Evolutionary conservation across 331 rosid genomes (phyloP).

Genomic region (Telfairia occidentalis): DNA sequence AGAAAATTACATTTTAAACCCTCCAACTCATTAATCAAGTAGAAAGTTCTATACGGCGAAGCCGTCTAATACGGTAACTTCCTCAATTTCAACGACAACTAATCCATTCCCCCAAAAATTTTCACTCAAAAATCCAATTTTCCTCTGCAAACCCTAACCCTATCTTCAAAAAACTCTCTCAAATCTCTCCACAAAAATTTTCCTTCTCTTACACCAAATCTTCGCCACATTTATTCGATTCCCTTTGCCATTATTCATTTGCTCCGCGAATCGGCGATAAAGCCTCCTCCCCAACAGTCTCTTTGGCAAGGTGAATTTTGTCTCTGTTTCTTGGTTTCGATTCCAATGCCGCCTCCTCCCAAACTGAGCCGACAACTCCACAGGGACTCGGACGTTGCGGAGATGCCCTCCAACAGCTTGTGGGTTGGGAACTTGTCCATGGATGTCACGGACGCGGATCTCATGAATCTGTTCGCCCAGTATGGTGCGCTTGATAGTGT

Average conservation of each 20-base stretch:
- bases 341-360: conserved; percentile 51
- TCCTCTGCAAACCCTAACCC: conserved; percentile 2
- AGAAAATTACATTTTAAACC: neutral
- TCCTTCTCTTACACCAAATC: neutral
- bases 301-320: neutral
- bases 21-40: neutral
- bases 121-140: neutral
- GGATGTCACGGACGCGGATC: conserved; percentile 59
- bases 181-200: neutral
- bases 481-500: conserved; percentile 81
- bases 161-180: neutral
- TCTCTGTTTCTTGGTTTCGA: neutral
- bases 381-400: conserved; percentile 34
- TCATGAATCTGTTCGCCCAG: conserved; percentile 52
- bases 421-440: conserved; percentile 71
- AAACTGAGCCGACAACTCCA: conserved; percentile 24
- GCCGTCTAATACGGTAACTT: neutral
- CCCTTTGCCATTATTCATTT: neutral
- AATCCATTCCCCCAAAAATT: neutral
- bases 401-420: conserved; percentile 53
- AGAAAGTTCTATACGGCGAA: neutral
- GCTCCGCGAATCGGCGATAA: neutral
- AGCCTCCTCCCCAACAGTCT: no score
- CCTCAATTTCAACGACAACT: neutral
- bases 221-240: neutral